Evolutionary conservation across 139 green algal species (phyloP), one percentile per base, ranked within the genome.

Genomic region (Zygnema circumcarinatum): DNA sequence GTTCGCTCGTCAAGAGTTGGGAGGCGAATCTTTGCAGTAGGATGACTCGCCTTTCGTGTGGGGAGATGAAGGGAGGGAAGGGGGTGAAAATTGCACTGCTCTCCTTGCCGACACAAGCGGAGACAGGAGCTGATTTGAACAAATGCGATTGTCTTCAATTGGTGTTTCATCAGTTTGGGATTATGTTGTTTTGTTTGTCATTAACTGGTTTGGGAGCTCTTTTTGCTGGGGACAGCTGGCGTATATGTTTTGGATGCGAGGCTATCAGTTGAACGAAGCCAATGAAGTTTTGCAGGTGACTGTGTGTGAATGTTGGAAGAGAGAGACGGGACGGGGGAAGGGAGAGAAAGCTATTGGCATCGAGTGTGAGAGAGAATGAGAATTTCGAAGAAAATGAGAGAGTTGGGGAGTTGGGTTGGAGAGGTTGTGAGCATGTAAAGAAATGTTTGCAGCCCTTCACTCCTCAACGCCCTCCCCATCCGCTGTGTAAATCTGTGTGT

Each of bases 241-340:
- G 20, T 90, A 90, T 68, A 90, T 90, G 86, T 54, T 21, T 16
- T 90, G 86, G 86, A 29, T 90, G 32, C 86, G 80, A 25, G 86
- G 85, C 31, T 85, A 81, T 32, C 32, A 76, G 21, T 54, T 90
- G 33, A 29, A 72, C 21, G 81, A 88, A 3, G 80, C 86, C 22
- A 90, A 90, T 89, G 76, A 32, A 7, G 32, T 88, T 7, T 53
- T 88, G 1, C 83, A 88, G 83, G 83, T 88, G 85, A 38, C 33
- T 84, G 36, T 84, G 41, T 79, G 78, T 16, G 32, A 0, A 38
- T 32, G 74, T 25, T 62, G 25, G 0, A 1, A 22, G 31, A 25
- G 73, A 47, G 29, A 67, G 25, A 67, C n/a, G 1, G 7, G 1
- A 29, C 1, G 76, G 2, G 38, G n/a, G n/a, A n/a, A 29, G 7